A percentile compares a stretch with the other conserved stretches of the same genome.
Conservation (phyloP, 768 basidiomycete genomes). For the Russula ochroleuca region DNA sequence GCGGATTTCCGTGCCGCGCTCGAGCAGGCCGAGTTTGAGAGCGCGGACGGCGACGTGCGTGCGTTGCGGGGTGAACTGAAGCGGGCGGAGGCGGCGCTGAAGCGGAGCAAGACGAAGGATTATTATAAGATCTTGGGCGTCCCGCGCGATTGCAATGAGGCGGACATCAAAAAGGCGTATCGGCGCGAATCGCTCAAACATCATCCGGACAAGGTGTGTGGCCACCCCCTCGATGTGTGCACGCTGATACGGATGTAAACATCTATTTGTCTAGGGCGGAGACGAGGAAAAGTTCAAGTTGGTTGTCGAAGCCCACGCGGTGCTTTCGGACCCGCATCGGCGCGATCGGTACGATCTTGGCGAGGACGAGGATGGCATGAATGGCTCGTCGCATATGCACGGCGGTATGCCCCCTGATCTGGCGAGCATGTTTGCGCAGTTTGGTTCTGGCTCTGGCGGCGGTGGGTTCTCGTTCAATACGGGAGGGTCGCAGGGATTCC, state of each 20-base stretch:
- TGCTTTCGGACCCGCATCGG: slow-evolving; percentile 71
- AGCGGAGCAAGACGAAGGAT: slow-evolving; percentile 87
- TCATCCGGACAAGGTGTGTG: slow-evolving; percentile 73
- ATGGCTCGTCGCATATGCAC: slow-evolving; percentile 32
- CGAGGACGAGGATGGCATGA: slow-evolving; percentile 72
- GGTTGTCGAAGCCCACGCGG: slow-evolving; percentile 73
- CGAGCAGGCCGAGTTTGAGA: slow-evolving; percentile 64
- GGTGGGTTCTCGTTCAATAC: slow-evolving; percentile 12
- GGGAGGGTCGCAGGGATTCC: slow-evolving; percentile 12
- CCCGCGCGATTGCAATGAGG: slow-evolving; percentile 54
- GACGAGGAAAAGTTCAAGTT: slow-evolving; percentile 97
- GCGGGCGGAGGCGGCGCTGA: slow-evolving; percentile 77
- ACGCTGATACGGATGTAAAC: no score
- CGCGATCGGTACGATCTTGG: slow-evolving; percentile 77
- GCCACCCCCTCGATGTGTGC: no score
- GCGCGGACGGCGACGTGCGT: slow-evolving; percentile 57
- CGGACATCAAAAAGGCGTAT: slow-evolving; percentile 89
- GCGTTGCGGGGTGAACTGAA: slow-evolving; percentile 62
- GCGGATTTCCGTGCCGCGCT: slow-evolving; percentile 78
- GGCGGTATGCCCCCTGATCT: slow-evolving; percentile 38
- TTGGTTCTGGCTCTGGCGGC: slow-evolving; percentile 5
- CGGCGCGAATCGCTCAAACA: slow-evolving; percentile 80
- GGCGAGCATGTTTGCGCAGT: slow-evolving; percentile 27
- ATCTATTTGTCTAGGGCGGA: slow-evolving; percentile 55
- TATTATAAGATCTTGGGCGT: slow-evolving; percentile 78